Conservation (phyloP, 768 basidiomycete genomes). For the Calocera cornea region DNA sequence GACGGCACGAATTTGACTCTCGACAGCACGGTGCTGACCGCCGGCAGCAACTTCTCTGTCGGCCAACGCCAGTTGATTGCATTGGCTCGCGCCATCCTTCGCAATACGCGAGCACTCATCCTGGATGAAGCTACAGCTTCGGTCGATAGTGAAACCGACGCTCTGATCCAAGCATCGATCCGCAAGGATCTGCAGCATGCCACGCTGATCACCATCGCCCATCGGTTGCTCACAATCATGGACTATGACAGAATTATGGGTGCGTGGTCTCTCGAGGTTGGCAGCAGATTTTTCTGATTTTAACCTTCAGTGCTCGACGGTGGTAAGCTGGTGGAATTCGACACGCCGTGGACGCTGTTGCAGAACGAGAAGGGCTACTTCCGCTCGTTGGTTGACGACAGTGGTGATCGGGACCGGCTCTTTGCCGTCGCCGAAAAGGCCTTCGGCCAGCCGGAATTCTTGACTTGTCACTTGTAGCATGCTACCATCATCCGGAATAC, state of each 20-base stretch:
- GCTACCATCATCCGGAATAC: too few relatives aligned
- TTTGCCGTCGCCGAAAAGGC: not conserved
- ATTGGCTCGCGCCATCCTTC: constrained; percentile 26
- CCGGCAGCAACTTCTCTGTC: constrained; percentile 28
- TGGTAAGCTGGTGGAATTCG: constrained; percentile 45
- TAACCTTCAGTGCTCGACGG: constrained; percentile 30
- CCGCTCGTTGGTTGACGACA: constrained; percentile 43
- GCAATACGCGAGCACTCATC: constrained; percentile 19
- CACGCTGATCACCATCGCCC: constrained; percentile 37
- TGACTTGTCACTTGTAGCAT: too few relatives aligned
- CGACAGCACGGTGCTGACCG: constrained; percentile 24
- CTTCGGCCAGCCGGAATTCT: too few relatives aligned
- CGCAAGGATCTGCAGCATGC: constrained; percentile 23
- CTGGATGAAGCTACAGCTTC: constrained; percentile 32
- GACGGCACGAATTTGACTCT: constrained; percentile 14
- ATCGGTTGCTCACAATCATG: constrained; percentile 29
- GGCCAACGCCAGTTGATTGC: constrained; percentile 33
- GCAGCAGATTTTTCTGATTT: not conserved
- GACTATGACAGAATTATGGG: constrained; percentile 33
- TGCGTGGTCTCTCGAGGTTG: constrained; percentile 16
- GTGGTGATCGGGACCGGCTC: constrained; percentile 27
- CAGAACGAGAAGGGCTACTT: constrained; percentile 37
- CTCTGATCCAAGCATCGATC: constrained; percentile 28
- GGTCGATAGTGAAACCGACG: constrained; percentile 27
- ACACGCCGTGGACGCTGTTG: constrained; percentile 38